phyloP scores from a whole-genome alignment of 1,284 basidiomycete genomes.

The Heterobasidion annosum region DNA sequence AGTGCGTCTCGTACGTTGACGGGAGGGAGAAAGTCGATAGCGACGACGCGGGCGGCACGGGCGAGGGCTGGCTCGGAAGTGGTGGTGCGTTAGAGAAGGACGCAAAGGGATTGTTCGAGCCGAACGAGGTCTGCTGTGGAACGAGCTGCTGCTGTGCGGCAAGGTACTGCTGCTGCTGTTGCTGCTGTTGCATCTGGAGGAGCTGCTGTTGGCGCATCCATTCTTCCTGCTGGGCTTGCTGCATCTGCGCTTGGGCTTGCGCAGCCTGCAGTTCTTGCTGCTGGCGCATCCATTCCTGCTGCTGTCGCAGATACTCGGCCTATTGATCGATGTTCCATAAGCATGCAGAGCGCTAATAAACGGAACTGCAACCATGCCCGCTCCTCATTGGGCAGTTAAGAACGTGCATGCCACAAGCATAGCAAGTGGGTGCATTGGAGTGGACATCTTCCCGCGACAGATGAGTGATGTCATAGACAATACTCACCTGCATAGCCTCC shows the following conservation, averaged over 20 bases:
- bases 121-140: conserved; percentile 18
- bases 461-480: neutral
- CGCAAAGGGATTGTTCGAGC: conserved; percentile 94
- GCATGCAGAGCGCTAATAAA: neutral
- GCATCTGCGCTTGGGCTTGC: conserved; percentile 31
- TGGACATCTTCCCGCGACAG: too few species aligned
- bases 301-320: conserved; percentile 69
- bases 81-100: conserved; percentile 17
- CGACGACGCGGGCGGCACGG: conserved; percentile 21
- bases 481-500: conserved; percentile 55
- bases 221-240: conserved; percentile 50
- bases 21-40: conserved; percentile 24
- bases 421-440: neutral
- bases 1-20: conserved; percentile 40
- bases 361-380: too few species aligned
- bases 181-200: conserved; percentile 41
- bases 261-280: conserved; percentile 48
- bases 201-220: conserved; percentile 62
- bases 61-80: conserved; percentile 1
- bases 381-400: too few species aligned
- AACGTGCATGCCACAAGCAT: neutral
- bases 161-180: conserved; percentile 38
- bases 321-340: conserved; percentile 13
- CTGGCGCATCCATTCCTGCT: conserved; percentile 54
- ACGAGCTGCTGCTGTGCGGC: conserved; percentile 27